These are phyloP conservation scores for Nakaseomyces delphensis DNA, from an alignment of 1,139 yeast genomes.

Conservation along the genomic window DNA sequence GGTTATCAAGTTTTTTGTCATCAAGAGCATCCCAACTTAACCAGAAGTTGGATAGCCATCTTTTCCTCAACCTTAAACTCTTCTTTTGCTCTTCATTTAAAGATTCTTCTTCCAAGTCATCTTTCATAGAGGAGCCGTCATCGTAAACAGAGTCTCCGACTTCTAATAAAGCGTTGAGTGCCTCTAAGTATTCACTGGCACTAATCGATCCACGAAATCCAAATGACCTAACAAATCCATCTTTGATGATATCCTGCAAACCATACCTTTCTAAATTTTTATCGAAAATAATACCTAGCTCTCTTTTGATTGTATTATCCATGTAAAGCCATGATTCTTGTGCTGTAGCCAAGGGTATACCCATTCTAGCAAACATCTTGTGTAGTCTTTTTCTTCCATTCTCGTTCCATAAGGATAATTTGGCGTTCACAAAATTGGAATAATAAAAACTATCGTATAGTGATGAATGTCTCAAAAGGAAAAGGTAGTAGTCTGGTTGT, in stretches of 20 bases:
- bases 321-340: conserved; percentile 90
- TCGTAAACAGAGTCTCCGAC: conserved; percentile 36
- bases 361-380: conserved; percentile 93
- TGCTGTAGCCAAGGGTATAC: conserved; percentile 79
- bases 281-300: conserved; percentile 58
- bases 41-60: conserved; percentile 91
- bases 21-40: conserved; percentile 88
- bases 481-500: conserved; percentile 80
- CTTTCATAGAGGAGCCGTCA: conserved; percentile 20
- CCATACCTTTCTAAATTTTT: conserved; percentile 71
- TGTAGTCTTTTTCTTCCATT: conserved; percentile 82
- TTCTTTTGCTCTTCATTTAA: conserved; percentile 27
- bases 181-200: conserved; percentile 90
- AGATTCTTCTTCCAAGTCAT: conserved; percentile 21
- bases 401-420: conserved; percentile 81
- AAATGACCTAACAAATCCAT: conserved; percentile 76
- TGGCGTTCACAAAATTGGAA: conserved; percentile 83
- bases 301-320: conserved; percentile 71
- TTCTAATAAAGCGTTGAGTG: conserved; percentile 77
- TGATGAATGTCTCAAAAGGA: conserved; percentile 86
- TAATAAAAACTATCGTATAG: conserved; percentile 84
- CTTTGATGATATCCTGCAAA: conserved; percentile 71
- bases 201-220: conserved; percentile 83
- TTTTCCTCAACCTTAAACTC: conserved; percentile 37
- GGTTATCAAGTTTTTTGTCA: conserved; percentile 44